Evolutionary conservation across 73 alveolate genomes (phyloP).

Genomic region (Paramecium octaurelia): DNA sequence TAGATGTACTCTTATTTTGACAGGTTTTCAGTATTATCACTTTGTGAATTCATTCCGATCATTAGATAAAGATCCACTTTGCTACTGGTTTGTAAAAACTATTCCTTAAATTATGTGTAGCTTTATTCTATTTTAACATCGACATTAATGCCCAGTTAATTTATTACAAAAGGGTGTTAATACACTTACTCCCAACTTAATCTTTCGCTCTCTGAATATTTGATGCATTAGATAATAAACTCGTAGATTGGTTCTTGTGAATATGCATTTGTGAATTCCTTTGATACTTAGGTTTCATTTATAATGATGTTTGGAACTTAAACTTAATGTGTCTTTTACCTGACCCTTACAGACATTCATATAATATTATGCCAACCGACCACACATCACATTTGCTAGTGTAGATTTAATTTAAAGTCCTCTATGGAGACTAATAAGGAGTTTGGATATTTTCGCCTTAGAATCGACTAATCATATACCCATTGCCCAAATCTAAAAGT

Average conservation of each 20-base stretch:
- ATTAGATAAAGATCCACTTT: neutral
- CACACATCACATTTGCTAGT: constrained; percentile 63
- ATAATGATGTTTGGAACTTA: neutral
- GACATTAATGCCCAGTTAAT: neutral
- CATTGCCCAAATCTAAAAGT: neutral
- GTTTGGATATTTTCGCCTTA: neutral
- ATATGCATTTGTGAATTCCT: neutral
- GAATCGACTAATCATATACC: neutral
- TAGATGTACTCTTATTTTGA: neutral
- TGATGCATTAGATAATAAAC: neutral
- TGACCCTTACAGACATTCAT: constrained; percentile 48
- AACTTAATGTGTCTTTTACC: neutral
- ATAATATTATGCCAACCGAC: constrained; percentile 58
- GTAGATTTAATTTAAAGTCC: neutral
- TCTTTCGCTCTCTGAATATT: neutral
- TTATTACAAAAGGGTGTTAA: neutral
- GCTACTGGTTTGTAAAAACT: neutral
- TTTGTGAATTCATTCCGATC: neutral
- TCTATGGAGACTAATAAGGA: neutral
- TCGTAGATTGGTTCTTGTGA: neutral
- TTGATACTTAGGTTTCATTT: neutral
- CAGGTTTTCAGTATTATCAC: neutral
- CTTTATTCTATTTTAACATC: neutral
- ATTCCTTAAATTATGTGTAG: neutral
- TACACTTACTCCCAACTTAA: constrained; percentile 24